Percentiles rank a stretch among this genome's conserved stretches.
Evolutionary conservation across 345 rosid genomes (phyloP).

Genomic region (Psidium guajava): DNA sequence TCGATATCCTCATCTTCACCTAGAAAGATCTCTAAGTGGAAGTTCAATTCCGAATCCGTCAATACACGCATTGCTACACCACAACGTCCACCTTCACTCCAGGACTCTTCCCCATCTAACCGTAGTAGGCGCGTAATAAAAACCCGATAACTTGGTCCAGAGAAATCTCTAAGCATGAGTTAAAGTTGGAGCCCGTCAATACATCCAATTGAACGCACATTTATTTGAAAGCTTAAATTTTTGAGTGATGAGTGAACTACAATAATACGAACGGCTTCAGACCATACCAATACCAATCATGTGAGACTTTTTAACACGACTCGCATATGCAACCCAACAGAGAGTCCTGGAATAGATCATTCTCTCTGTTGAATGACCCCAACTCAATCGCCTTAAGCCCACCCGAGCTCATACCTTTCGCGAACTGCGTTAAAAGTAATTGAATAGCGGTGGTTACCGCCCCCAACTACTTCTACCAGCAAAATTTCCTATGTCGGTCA

Average conservation of each 20-base stretch:
- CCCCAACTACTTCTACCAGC: neutral
- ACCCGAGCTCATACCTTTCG: neutral
- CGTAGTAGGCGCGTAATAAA: accelerated
- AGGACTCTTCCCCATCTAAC: neutral
- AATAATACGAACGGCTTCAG: neutral
- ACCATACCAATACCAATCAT: too few relatives aligned
- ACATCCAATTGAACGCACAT: accelerated
- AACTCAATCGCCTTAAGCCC: neutral
- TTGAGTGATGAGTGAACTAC: neutral
- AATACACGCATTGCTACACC: neutral
- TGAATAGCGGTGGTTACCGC: neutral
- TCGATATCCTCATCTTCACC: too few relatives aligned
- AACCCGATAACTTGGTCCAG: neutral
- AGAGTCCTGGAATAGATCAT: neutral
- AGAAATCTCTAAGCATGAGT: accelerated
- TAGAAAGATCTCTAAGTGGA: neutral
- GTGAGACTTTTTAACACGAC: neutral
- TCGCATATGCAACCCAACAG: neutral
- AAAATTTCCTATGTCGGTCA: neutral
- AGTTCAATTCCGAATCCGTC: accelerated
- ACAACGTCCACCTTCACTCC: neutral
- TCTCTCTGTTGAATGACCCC: neutral
- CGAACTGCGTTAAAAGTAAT: neutral
- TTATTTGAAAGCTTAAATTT: neutral
- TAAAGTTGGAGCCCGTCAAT: accelerated